Evolutionary conservation across 169 alveolate genomes (phyloP).

Genomic region (Plasmodium berghei): DNA sequence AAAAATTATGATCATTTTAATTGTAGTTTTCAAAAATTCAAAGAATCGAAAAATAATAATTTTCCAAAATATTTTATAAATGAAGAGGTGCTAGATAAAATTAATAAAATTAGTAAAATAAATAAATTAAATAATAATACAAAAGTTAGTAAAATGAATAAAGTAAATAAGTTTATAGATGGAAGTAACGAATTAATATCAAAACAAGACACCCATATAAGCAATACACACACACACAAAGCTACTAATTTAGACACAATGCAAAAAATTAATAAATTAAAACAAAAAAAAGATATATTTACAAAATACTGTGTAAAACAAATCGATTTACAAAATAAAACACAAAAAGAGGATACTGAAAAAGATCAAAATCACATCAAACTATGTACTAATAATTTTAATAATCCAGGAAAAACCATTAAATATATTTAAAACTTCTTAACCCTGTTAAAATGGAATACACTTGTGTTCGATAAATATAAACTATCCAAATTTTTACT

Average conservation of each 20-base stretch:
- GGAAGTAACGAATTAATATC: no score
- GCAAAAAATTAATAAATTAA: no score
- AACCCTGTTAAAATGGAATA: constrained; percentile 5
- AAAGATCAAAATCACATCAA: constrained; percentile 14
- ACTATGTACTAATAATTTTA: constrained; percentile 29
- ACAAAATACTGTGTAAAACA: background rate
- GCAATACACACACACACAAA: no score
- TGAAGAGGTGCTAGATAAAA: constrained; percentile 1
- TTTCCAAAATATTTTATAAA: constrained; percentile 1
- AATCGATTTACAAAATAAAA: background rate
- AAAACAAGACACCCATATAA: no score
- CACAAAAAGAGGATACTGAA: background rate
- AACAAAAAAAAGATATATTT: no score
- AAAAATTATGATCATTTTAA: background rate
- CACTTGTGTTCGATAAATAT: constrained; percentile 22
- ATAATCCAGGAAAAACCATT: background rate
- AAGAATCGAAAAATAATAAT: constrained; percentile 9
- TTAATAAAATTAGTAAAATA: background rate
- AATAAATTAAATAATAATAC: background rate
- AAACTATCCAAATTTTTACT: background rate
- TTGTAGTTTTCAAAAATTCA: background rate
- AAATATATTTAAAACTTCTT: background rate
- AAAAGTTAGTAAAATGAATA: background rate
- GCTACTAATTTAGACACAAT: no score
- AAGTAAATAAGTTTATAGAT: background rate